Conservation (phyloP, 495 filamentous ascomycete species). For the Tirmania nivea region DNA sequence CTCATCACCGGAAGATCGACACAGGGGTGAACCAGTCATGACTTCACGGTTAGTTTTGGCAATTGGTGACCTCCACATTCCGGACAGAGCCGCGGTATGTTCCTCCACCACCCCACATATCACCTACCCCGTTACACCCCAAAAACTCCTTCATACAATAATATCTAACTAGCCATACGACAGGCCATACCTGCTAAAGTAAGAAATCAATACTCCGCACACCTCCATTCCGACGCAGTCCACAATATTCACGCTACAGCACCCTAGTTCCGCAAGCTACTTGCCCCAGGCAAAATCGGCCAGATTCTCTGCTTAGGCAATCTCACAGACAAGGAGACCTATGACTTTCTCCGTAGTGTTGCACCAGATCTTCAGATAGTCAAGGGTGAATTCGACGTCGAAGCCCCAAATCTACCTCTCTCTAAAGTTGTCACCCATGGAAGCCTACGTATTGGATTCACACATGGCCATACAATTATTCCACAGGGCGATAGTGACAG, state of each 20-base stretch:
- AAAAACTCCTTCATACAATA: background rate
- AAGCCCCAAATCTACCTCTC: conserved; percentile 71
- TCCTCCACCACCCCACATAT: conserved; percentile 5
- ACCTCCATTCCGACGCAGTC: conserved; percentile 3
- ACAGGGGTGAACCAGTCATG: conserved; percentile 26
- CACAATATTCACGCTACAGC: conserved; percentile 5
- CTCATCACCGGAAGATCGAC: no score
- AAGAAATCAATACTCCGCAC: conserved; percentile 10
- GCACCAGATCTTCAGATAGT: conserved; percentile 91
- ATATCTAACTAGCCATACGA: background rate
- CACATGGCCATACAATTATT: conserved; percentile 89
- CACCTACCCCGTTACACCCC: background rate
- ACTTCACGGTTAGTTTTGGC: conserved; percentile 68
- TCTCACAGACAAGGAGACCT: conserved; percentile 81
- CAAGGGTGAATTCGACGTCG: conserved; percentile 80
- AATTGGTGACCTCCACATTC: conserved; percentile 94
- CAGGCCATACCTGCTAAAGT: conserved; percentile 87
- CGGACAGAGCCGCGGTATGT: conserved; percentile 68
- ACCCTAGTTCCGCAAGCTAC: conserved; percentile 83
- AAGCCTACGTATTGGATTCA: conserved; percentile 79
- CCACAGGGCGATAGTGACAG: conserved; percentile 77
- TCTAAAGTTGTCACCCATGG: conserved; percentile 91
- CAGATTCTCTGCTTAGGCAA: conserved; percentile 96
- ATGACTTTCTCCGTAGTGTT: conserved; percentile 80
- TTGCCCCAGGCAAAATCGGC: conserved; percentile 91